Evolutionary conservation across 2,329 filamentous ascomycete genomes (phyloP), one percentile per base, ranked within the genome.

Genomic region (Sclerotinia trifoliorum): DNA sequence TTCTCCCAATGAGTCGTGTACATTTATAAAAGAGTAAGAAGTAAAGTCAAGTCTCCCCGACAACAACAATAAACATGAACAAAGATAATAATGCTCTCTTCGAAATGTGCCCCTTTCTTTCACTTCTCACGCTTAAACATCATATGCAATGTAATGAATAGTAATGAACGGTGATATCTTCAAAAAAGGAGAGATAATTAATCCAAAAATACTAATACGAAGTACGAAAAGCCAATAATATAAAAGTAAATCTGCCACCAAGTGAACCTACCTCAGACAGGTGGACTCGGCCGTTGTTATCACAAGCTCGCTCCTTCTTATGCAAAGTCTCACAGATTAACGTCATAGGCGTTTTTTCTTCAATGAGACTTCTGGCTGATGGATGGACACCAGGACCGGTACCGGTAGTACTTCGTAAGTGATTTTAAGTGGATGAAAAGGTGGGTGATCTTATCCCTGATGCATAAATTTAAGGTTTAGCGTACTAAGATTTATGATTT

Each of bases 401-500:
- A n/a, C n/a, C n/a, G n/a, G n/a, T n/a, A n/a, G n/a, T n/a, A n/a
- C n/a, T n/a, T 55, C 29, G 29, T 29, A n/a, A 55, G 35, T n/a
- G 8, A 44, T n/a, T 32, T 29, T 61, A 29, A 48, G 3, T 61
- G 44, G 42, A 17, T 32, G 32, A 35, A 57, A 35, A 39, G 32
- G n/a, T n/a, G n/a, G 26, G 15, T 61, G 21, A 56, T 39, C 21
- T 3, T 32, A 32, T n/a, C 29, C 19, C 19, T 21, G 11, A 10
- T 56, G 58, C 58, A 49, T 49, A 35, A 32, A 35, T 35, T 49
- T 49, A 61, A 61, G 13, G 58, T 61, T 61, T 61, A 49, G 58
- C 44, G 58, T 11, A 15, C 19, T 6, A 10, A 21, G 8, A 58
- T 24, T 61, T 49, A 61, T 61, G 58, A 29, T 29, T 29, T 49